phyloP scores from a whole-genome alignment of 257 asterid species.

The Forsythia suspensa region DNA sequence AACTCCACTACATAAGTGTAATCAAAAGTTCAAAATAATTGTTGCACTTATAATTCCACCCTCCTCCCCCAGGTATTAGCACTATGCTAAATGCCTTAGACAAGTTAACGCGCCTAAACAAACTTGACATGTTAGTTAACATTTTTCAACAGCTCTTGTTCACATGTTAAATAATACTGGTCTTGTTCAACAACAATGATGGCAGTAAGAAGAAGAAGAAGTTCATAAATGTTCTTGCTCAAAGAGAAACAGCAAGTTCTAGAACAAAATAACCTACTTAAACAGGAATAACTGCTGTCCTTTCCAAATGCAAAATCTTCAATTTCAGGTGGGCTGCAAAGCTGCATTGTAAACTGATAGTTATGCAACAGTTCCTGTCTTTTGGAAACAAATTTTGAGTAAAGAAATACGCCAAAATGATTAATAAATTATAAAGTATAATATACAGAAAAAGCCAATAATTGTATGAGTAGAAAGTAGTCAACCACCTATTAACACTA shows the following conservation, averaged over 20 bases:
- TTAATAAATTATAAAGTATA: background rate
- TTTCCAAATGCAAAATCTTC: slow-evolving; percentile 83
- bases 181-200: background rate
- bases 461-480: background rate
- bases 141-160: background rate
- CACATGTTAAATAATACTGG: background rate
- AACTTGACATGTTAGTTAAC: background rate
- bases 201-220: background rate
- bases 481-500: background rate
- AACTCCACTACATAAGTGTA: too few relatives aligned
- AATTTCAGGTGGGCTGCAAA: slow-evolving; percentile 61
- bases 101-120: background rate
- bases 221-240: background rate
- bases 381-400: background rate
- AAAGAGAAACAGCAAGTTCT: slow-evolving; percentile 2
- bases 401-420: background rate
- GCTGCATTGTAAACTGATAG: slow-evolving; percentile 41
- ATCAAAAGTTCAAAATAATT: too few relatives aligned
- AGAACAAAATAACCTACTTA: slow-evolving; percentile 50
- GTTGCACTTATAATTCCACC: background rate
- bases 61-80: background rate
- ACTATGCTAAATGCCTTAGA: background rate
- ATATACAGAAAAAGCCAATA: background rate
- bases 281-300: slow-evolving; percentile 28
- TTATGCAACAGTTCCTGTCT: background rate